A percentile compares a stretch with the other conserved stretches of the same genome.
Evolutionary conservation across 495 filamentous ascomycete species (phyloP).

Genomic region (Xylaria intraflava): DNA sequence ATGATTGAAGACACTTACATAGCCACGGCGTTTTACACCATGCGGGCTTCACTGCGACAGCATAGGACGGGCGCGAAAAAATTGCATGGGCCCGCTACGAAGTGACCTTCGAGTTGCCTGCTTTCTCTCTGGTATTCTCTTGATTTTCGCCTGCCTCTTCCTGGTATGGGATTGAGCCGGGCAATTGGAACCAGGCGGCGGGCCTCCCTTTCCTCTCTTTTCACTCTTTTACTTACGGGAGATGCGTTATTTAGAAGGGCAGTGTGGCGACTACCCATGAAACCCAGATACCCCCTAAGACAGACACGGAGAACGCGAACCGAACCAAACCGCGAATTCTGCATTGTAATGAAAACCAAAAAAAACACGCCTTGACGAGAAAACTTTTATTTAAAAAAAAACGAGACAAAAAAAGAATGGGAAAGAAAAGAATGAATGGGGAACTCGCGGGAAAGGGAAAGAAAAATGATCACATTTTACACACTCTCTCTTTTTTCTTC

Average conservation of each 20-base stretch:
- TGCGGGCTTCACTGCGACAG: constrained; percentile 20
- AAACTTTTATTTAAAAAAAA: constrained; percentile 11
- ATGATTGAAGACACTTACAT: constrained; percentile 19
- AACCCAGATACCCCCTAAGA: constrained; percentile 27
- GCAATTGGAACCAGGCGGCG: not conserved
- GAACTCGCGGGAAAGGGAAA: too few relatives aligned
- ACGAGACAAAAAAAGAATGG: not conserved
- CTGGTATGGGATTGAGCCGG: not conserved
- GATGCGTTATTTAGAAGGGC: constrained; percentile 19
- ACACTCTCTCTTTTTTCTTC: too few relatives aligned
- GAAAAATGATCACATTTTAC: too few relatives aligned
- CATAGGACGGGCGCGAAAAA: constrained; percentile 25
- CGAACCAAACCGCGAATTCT: constrained; percentile 18
- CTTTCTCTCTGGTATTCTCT: not conserved
- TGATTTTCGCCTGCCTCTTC: not conserved
- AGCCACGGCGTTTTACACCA: constrained; percentile 16
- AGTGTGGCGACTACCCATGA: constrained; percentile 17
- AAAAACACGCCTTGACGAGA: constrained; percentile 17
- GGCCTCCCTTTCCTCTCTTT: constrained; percentile 3
- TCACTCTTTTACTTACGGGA: constrained; percentile 3
- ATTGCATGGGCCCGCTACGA: not conserved
- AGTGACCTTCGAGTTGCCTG: not conserved
- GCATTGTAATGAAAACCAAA: constrained; percentile 19
- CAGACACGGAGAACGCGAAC: too few relatives aligned
- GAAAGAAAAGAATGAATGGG: too few relatives aligned